Evolutionary conservation across 1,284 basidiomycete species (phyloP).

Genomic region (Irpex sp.): DNA sequence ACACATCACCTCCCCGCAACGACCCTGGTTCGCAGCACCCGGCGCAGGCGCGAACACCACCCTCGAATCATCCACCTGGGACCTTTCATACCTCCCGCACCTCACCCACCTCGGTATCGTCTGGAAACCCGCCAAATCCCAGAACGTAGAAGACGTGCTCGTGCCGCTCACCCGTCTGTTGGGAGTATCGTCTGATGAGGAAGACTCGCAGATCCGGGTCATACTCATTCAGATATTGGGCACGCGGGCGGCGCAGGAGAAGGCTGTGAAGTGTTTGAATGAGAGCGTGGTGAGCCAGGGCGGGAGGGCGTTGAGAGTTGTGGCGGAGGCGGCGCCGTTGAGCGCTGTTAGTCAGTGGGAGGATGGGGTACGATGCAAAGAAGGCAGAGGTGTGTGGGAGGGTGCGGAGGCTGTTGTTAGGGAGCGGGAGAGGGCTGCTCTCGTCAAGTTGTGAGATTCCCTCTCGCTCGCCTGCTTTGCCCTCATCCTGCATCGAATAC

Average conservation of each 20-base stretch:
- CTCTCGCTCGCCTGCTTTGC: not conserved
- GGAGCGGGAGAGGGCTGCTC: constrained; percentile 12
- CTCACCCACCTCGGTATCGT: constrained; percentile 37
- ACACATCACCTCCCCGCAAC: constrained; percentile 28
- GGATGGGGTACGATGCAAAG: constrained; percentile 17
- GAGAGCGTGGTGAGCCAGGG: constrained; percentile 18
- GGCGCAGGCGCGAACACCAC: constrained; percentile 15
- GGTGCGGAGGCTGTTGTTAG: constrained; percentile 22
- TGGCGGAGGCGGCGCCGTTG: constrained; percentile 29
- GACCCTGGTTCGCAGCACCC: constrained; percentile 13
- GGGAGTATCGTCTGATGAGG: constrained; percentile 3
- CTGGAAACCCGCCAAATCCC: constrained; percentile 22
- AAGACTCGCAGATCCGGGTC: constrained; percentile 18
- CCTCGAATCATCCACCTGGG: constrained; percentile 22
- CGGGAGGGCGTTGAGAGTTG: constrained; percentile 24
- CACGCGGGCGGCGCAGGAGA: constrained; percentile 13
- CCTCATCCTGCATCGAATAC: too few species aligned
- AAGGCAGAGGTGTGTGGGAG: constrained; percentile 27
- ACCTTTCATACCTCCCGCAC: constrained; percentile 26
- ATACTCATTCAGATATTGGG: constrained; percentile 32
- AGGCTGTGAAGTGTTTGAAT: constrained; percentile 24
- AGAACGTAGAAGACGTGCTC: constrained; percentile 19
- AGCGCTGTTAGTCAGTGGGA: constrained; percentile 33
- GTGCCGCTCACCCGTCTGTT: constrained; percentile 20
- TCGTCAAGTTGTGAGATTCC: not conserved